Percentiles rank a stretch among this genome's conserved stretches.
Conservation (phyloP, 495 filamentous ascomycete species). For the Aspergillus homomorphus region DNA sequence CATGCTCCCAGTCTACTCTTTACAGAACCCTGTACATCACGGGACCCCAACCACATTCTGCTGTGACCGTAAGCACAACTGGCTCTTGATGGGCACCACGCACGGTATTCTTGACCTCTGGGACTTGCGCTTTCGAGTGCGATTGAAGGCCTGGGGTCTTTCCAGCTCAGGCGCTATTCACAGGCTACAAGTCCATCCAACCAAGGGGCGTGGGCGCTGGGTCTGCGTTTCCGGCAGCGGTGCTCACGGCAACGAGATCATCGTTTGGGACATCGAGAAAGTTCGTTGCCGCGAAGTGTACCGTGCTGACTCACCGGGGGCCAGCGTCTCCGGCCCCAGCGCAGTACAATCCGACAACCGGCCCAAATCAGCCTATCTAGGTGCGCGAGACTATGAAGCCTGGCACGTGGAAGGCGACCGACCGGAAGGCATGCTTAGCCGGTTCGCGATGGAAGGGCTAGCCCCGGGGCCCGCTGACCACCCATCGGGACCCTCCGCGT, state of each 20-base stretch:
- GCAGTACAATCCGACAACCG: constrained; percentile 10
- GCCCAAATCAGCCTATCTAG: constrained; percentile 33
- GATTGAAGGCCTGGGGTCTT: constrained; percentile 85
- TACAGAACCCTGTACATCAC: constrained; percentile 90
- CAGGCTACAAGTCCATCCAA: constrained; percentile 71
- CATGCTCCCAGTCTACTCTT: constrained; percentile 75
- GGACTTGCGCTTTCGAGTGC: constrained; percentile 90
- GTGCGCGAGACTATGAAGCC: constrained; percentile 69
- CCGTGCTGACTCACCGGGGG: constrained; percentile 47
- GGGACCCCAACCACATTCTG: constrained; percentile 93
- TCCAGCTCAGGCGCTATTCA: constrained; percentile 80
- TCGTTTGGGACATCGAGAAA: constrained; percentile 94
- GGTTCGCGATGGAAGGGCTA: constrained; percentile 66
- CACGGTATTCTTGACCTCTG: constrained; percentile 92
- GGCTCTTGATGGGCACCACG: constrained; percentile 87
- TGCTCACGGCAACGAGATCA: constrained; percentile 80
- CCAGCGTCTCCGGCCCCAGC: constrained; percentile 18
- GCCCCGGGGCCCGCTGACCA: constrained; percentile 46
- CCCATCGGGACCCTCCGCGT: constrained; percentile 28
- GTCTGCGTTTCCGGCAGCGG: constrained; percentile 86
- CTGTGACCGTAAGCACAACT: constrained; percentile 76
- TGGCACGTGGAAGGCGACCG: constrained; percentile 90
- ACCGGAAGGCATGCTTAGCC: constrained; percentile 82
- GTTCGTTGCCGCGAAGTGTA: constrained; percentile 86
- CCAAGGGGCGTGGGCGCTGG: constrained; percentile 71